A percentile compares a stretch with the other conserved stretches of the same genome.
phyloP scores from a whole-genome alignment of 2,329 filamentous ascomycete species.

The Neocucurbitaria cava region DNA sequence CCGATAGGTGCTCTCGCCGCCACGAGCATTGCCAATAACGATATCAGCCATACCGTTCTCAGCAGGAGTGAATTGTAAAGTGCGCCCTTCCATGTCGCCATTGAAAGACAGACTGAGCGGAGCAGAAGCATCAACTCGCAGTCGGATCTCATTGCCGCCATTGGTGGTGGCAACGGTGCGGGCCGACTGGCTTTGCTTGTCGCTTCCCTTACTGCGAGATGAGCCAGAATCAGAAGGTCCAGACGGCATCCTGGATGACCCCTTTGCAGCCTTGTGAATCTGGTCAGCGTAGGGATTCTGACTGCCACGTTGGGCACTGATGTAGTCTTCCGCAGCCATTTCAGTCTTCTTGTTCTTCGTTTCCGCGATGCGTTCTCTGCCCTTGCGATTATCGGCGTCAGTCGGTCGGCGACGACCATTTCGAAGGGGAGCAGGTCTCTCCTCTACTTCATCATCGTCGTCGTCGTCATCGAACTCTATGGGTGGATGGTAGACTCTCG shows the following conservation, averaged over 20 bases:
- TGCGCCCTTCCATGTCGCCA: constrained; percentile 49
- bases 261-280: constrained; percentile 38
- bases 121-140: constrained; percentile 43
- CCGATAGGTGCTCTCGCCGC: constrained; percentile 32
- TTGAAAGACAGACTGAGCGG: constrained; percentile 44
- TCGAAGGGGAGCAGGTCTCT: constrained; percentile 10
- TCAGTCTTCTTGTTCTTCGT: constrained; percentile 19
- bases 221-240: constrained; percentile 39
- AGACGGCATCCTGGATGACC: constrained; percentile 31
- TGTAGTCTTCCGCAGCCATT: constrained; percentile 39
- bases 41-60: constrained; percentile 47
- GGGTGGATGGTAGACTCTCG: constrained; percentile 18
- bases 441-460: constrained; percentile 14
- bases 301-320: constrained; percentile 37
- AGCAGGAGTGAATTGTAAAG: constrained; percentile 39
- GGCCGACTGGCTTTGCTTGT: constrained; percentile 36
- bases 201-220: constrained; percentile 31
- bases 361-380: constrained; percentile 25
- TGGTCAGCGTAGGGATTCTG: constrained; percentile 34
- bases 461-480: constrained; percentile 25
- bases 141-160: constrained; percentile 43
- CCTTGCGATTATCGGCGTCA: constrained; percentile 25
- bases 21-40: constrained; percentile 39
- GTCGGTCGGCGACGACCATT: constrained; percentile 30
- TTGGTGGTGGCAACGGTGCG: constrained; percentile 37